These are phyloP conservation scores for Syncephalastrum racemosum DNA, from an alignment of 371 early-diverging fungal species.

Conservation along the genomic window DNA sequence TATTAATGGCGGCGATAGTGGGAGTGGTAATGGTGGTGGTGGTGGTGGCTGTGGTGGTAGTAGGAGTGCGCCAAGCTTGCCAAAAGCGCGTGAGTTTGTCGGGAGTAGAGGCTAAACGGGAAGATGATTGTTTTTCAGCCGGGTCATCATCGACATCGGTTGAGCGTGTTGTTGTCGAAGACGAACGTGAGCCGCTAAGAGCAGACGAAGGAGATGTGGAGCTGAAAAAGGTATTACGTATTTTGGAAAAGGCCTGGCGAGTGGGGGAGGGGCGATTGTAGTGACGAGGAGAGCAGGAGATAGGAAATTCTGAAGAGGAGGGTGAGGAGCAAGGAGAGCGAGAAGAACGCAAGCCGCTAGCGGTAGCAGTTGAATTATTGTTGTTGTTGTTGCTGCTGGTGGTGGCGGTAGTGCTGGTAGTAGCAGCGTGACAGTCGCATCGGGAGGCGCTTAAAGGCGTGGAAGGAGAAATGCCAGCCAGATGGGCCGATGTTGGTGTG, in stretches of 20 bases:
- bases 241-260: conserved; percentile 30
- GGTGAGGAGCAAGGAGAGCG: conserved; percentile 25
- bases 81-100: too few species aligned
- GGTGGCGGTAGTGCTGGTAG: conserved; percentile 7
- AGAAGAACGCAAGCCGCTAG: conserved; percentile 16
- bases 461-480: conserved; percentile 22
- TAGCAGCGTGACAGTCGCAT: conserved; percentile 15
- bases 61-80: too few species aligned
- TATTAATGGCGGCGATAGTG: too few species aligned
- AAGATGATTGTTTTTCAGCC: neutral
- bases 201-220: too few species aligned
- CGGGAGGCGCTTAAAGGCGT: conserved; percentile 28
- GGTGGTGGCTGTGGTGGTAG: conserved; percentile 19
- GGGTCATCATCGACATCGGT: too few species aligned
- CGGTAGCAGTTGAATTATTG: conserved; percentile 2
- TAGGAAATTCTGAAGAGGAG: conserved; percentile 25
- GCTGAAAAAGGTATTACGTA: conserved; percentile 29
- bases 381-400: conserved; percentile 16
- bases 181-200: too few species aligned
- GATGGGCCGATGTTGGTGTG: conserved; percentile 24
- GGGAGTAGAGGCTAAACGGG: neutral
- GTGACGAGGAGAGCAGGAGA: conserved; percentile 8
- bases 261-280: conserved; percentile 21
- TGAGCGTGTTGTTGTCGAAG: conserved; percentile 8
- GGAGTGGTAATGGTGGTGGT: too few species aligned